Evolutionary conservation across 108 stramenopile species (phyloP), one percentile per base, ranked within the genome.

Genomic region (Cyclotella cryptica): DNA sequence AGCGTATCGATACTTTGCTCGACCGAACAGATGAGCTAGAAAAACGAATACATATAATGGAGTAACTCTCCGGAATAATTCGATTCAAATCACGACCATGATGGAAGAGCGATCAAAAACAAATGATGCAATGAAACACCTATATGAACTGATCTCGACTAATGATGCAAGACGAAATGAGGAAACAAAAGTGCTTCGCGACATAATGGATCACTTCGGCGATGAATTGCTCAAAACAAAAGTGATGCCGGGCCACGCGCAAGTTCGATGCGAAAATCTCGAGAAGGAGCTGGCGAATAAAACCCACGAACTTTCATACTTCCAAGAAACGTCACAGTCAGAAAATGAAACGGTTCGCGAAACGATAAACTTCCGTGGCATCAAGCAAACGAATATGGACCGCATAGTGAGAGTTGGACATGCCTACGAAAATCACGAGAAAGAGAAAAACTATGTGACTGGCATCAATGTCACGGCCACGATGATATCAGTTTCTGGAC

Each of bases 371-470:
- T 63, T 61, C 35, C 82, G 62, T 24, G 85, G 85, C 14, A 54
- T 84, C 15, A 27, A 40, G 44, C 74, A 84, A 43, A 82, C 85
- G 27, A 52, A 57, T 35, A 19, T 86, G 44, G 54, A 51, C 14
- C 43, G 78, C 26, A 80, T 86, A 51, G 67, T 84, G 19, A 79
- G 63, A 41, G 81, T 80, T 7, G 83, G 85, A 11, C 66, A 84
- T 63, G 74, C 78, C 0, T 86, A 80, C 40, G 85, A 86, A 76
- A 72, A 45, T 15, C 67, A 79, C 0, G 78, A 72, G 18, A 76
- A 80, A 55, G 78, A 80, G 46, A 86, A 77, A 65, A 84, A 80
- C 66, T 86, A 84, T 46, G 81, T 83, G 65, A 69, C 73, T 12
- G 71, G 78, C 1, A 86, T 86, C 53, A 79, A 86, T 70, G 75